Base-by-base conservation (phyloP, 2,329 filamentous ascomycete species). In the Sclerotinia subarctica region DNA sequence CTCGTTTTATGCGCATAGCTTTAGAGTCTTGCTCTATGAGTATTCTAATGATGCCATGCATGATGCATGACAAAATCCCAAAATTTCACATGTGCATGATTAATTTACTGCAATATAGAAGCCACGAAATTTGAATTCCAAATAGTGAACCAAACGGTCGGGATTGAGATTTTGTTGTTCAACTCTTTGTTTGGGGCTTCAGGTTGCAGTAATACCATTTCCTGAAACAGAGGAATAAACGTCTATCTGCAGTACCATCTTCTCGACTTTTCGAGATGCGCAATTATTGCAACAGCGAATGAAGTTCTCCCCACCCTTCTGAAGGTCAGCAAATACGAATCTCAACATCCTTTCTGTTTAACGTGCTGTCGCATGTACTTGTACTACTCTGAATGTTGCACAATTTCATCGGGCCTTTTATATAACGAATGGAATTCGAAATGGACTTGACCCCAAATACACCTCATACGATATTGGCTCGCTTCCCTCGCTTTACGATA, bases 11-110 rank as follows among this genome's bases (percentile, higher is more conserved):
- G 47, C n/a, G n/a, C 32, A 53, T 64, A 38, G 44, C 32, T 19
- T 54, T 29, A 66, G 54, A n/a, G 10, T 46, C 24, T 24, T 11
- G 8, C 24, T 42, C 38, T 52, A 19, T 10, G 54, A 51, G 32
- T 21, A 51, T 59, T 49, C 11, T 38, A 58, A 51, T 38, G 38
- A 66, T 66, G 44, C 19, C 44, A 5, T 66, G 64, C 64, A 66
- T 66, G 3, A 38, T 52, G 54, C 64, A 66, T 59, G 21, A 32
- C 15, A 1, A 21, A 49, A 60, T 59, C n/a, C 44, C 64, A 60
- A 58, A 59, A 35, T 47, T 13, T n/a, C 44, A 66, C 52, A 58
- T 65, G 24, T 26, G 51, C 26, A 49, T 24, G 44, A 62, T 38
- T 32, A 19, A 35, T 21, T 19, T 19, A 24, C 47, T 32, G 35